phyloP scores from a whole-genome alignment of 2,329 filamentous ascomycete genomes.

The Xylariaceae sp. region DNA sequence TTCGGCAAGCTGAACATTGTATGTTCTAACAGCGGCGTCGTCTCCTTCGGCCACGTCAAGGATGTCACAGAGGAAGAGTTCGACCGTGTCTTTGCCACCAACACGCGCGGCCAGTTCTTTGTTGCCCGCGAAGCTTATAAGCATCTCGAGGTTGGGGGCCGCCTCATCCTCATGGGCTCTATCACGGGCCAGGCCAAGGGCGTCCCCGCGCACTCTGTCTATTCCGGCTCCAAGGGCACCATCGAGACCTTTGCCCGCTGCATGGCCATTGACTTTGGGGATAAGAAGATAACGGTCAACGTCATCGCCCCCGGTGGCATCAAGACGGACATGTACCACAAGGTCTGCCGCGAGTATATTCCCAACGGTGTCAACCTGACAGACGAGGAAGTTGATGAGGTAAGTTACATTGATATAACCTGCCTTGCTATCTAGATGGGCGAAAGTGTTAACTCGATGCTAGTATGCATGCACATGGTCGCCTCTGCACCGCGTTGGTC shows the following conservation, averaged over 20 bases:
- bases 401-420: constrained; percentile 26
- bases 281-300: constrained; percentile 72
- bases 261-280: constrained; percentile 74
- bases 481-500: constrained; percentile 68
- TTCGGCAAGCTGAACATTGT: constrained; percentile 75
- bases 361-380: constrained; percentile 61
- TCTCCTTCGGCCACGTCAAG: constrained; percentile 71
- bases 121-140: constrained; percentile 75
- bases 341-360: constrained; percentile 69
- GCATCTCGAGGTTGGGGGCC: constrained; percentile 70
- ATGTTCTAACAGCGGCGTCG: constrained; percentile 73
- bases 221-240: constrained; percentile 77
- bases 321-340: constrained; percentile 73
- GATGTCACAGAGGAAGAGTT: constrained; percentile 74
- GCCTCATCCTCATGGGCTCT: constrained; percentile 75
- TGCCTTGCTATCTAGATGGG: neutral
- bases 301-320: constrained; percentile 71
- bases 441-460: constrained; percentile 2
- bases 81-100: constrained; percentile 73
- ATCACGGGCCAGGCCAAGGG: constrained; percentile 72
- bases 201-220: constrained; percentile 74
- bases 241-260: constrained; percentile 79
- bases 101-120: constrained; percentile 75
- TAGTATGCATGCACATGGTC: constrained; percentile 69
- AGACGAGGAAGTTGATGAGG: constrained; percentile 66